These are phyloP conservation scores for Colletotrichum echinochloae DNA, from an alignment of 2,329 filamentous ascomycete genomes.

Conservation along the genomic window DNA sequence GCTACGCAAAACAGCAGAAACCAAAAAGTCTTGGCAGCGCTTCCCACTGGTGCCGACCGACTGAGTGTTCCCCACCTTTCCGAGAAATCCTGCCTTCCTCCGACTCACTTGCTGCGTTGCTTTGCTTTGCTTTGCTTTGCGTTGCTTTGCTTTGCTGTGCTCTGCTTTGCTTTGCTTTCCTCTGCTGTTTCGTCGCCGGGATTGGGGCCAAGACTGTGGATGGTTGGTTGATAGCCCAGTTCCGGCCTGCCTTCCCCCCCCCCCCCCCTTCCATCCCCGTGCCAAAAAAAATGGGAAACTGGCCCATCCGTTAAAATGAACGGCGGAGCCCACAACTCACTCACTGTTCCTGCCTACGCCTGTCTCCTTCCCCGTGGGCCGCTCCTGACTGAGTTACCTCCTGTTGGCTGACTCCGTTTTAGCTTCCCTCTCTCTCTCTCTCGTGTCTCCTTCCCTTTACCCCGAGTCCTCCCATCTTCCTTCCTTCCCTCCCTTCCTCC, in stretches of 20 bases:
- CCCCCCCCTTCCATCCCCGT: not conserved
- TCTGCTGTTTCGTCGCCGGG: slow-evolving; percentile 5
- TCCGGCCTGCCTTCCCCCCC: not conserved
- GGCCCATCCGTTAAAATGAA: slow-evolving; percentile 39
- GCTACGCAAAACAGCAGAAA: slow-evolving; percentile 33
- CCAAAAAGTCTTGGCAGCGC: slow-evolving; percentile 38
- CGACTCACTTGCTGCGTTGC: no score
- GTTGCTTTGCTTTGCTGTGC: no score
- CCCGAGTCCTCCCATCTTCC: no score
- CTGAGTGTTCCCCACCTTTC: slow-evolving; percentile 33
- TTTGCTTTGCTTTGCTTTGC: no score
- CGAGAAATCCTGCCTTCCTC: not conserved
- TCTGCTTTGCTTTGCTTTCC: no score
- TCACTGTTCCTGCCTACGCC: not conserved
- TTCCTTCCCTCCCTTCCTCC: not conserved
- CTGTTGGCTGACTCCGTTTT: not conserved
- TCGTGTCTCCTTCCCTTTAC: no score
- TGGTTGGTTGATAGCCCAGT: not conserved
- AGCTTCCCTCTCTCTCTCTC: not conserved
- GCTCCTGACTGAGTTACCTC: not conserved
- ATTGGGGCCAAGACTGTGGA: not conserved
- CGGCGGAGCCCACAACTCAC: slow-evolving; percentile 33
- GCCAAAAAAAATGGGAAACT: slow-evolving; percentile 12
- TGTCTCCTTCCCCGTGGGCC: slow-evolving; percentile 6
- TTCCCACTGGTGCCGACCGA: slow-evolving; percentile 24